Conservation (phyloP, 2,329 filamentous ascomycete genomes). For the Colletotrichum sansevieriae region DNA sequence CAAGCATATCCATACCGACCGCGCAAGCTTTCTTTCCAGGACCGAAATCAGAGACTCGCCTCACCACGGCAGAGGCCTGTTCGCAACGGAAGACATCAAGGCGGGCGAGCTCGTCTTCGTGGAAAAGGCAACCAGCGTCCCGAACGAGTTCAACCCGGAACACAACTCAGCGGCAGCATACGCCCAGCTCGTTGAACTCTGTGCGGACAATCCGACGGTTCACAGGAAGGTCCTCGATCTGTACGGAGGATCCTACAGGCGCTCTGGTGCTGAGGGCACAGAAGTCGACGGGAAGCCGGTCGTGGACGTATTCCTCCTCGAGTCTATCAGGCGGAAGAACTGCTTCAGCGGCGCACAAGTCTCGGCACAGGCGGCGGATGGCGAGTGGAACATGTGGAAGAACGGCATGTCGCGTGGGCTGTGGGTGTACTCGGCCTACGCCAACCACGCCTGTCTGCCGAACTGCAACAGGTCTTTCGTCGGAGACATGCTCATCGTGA, state of each 20-base stretch:
- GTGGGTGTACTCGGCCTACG: constrained; percentile 52
- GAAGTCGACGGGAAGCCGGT: constrained; percentile 52
- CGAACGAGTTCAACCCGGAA: constrained; percentile 57
- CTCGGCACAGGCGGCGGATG: constrained; percentile 48
- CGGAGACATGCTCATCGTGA: constrained; percentile 50
- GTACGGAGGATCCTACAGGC: constrained; percentile 51
- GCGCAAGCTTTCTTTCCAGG: constrained; percentile 51
- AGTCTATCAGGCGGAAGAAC: constrained; percentile 57
- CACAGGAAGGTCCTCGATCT: constrained; percentile 51
- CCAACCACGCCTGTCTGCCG: constrained; percentile 54
- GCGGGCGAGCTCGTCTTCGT: constrained; percentile 57
- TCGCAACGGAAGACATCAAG: constrained; percentile 53
- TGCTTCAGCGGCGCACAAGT: constrained; percentile 54
- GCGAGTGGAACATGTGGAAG: constrained; percentile 44
- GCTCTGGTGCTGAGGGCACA: constrained; percentile 48
- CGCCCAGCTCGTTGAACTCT: constrained; percentile 55
- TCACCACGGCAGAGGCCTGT: constrained; percentile 57
- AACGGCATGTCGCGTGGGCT: constrained; percentile 47
- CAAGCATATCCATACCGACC: constrained; percentile 42
- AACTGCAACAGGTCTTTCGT: constrained; percentile 52
- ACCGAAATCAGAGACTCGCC: constrained; percentile 50
- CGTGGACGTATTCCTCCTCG: constrained; percentile 55
- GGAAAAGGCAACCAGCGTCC: constrained; percentile 57
- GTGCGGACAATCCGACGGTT: constrained; percentile 55
- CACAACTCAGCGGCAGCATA: constrained; percentile 59